Percentiles rank a stretch among this genome's conserved stretches.
phyloP scores from a whole-genome alignment of 805 yeast species.

The Zygotorulaspora danielsina region DNA sequence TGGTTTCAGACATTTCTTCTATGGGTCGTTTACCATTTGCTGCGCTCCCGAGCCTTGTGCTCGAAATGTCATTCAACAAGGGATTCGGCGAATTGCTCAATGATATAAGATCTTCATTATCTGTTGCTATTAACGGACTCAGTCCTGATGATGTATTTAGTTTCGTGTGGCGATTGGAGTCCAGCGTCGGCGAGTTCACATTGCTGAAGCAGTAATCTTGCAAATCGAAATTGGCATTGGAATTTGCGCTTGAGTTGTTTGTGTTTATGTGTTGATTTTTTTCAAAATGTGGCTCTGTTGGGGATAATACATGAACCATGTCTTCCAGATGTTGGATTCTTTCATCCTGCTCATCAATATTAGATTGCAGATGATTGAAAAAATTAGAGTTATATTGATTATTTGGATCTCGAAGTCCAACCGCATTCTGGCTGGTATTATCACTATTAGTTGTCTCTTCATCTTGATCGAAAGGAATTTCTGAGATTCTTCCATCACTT shows the following conservation, averaged over 20 bases:
- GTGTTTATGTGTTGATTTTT: background rate
- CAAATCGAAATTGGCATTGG: conserved; percentile 13
- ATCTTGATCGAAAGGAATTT: conserved; percentile 26
- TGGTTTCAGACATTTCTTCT: conserved; percentile 5
- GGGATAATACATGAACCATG: conserved; percentile 22
- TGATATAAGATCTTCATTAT: conserved; percentile 11
- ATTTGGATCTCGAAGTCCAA: background rate
- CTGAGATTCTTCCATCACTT: conserved; percentile 22
- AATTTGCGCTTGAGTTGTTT: conserved; percentile 3
- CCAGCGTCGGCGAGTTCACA: conserved; percentile 9
- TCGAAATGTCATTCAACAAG: conserved; percentile 7
- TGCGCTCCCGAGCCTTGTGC: background rate
- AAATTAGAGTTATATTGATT: conserved; percentile 8
- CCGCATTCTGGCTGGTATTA: background rate
- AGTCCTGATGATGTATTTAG: conserved; percentile 5
- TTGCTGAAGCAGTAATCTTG: conserved; percentile 17
- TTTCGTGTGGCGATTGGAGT: conserved; percentile 4
- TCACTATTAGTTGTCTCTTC: conserved; percentile 9
- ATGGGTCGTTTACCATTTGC: conserved; percentile 7
- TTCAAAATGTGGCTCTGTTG: conserved; percentile 4
- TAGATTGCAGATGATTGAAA: conserved; percentile 26
- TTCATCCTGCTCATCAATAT: conserved; percentile 31
- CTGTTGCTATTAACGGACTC: conserved; percentile 13
- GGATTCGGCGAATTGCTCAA: conserved; percentile 10
- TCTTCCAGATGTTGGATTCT: conserved; percentile 34